These are phyloP conservation scores for Cochlearia excelsa DNA, from an alignment of 345 rosid genomes.

Conservation along the genomic window DNA sequence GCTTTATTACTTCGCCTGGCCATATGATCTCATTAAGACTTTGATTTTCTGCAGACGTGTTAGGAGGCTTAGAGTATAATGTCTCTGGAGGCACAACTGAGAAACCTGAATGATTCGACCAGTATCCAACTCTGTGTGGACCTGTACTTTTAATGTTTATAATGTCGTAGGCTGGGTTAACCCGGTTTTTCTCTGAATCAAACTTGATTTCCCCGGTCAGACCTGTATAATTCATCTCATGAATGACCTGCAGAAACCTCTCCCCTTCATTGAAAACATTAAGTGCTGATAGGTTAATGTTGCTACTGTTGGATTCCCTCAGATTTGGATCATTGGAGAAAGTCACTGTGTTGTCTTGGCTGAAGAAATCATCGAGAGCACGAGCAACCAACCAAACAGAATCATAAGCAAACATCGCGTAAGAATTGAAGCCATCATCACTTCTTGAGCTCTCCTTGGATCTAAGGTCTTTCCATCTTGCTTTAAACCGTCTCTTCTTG, in stretches of 20 bases:
- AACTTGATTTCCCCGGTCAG: constrained; percentile 60
- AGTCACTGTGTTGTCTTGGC: constrained; percentile 53
- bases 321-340: constrained; percentile 66
- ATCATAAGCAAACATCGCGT: constrained; percentile 87
- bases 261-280: constrained; percentile 70
- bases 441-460: background rate
- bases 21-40: constrained; percentile 63
- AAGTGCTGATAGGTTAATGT: constrained; percentile 52
- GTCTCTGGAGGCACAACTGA: constrained; percentile 67
- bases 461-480: constrained; percentile 48
- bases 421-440: constrained; percentile 54
- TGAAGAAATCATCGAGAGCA: constrained; percentile 65
- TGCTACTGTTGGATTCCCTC: constrained; percentile 45
- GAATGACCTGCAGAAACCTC: constrained; percentile 55
- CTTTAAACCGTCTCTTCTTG: constrained; percentile 48
- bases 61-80: constrained; percentile 54
- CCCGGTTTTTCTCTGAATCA: constrained; percentile 57
- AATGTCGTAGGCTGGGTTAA: constrained; percentile 71
- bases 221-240: constrained; percentile 67
- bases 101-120: constrained; percentile 84
- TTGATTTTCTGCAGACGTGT: constrained; percentile 49
- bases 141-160: constrained; percentile 79
- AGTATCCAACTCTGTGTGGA: constrained; percentile 73
- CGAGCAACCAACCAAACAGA: constrained; percentile 86
- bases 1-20: constrained; percentile 68